Evolutionary conservation across 2,329 filamentous ascomycete genomes (phyloP).

Genomic region (Trichoderma polysporum): DNA sequence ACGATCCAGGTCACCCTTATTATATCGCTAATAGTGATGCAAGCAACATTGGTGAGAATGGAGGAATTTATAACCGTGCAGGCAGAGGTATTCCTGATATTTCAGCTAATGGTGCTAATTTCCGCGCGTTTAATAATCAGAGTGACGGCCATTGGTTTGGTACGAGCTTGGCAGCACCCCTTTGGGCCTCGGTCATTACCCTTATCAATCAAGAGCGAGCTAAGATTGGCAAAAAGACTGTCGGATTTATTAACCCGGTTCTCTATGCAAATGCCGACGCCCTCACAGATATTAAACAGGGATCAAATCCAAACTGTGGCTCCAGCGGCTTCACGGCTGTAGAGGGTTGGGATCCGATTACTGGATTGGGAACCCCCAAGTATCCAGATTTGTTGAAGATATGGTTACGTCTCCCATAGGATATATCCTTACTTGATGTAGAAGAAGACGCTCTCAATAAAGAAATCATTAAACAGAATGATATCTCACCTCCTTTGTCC

Average conservation of each 20-base stretch:
- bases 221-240: slow-evolving; percentile 34
- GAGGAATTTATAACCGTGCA: slow-evolving; percentile 35
- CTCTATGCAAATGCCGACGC: slow-evolving; percentile 37
- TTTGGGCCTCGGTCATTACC: slow-evolving; percentile 26
- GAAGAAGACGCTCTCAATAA: neutral
- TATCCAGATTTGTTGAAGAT: slow-evolving; percentile 19
- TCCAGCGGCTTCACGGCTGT: slow-evolving; percentile 21
- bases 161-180: slow-evolving; percentile 25
- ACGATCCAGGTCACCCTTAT: slow-evolving; percentile 28
- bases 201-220: slow-evolving; percentile 27
- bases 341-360: slow-evolving; percentile 22
- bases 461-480: neutral
- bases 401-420: slow-evolving; percentile 17
- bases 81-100: slow-evolving; percentile 42
- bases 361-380: slow-evolving; percentile 22
- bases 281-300: slow-evolving; percentile 41
- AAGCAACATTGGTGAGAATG: slow-evolving; percentile 34
- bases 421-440: neutral
- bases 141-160: slow-evolving; percentile 20
- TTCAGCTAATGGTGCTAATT: slow-evolving; percentile 51
- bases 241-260: slow-evolving; percentile 44
- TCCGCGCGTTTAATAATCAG: slow-evolving; percentile 26
- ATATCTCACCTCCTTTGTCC: neutral
- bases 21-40: slow-evolving; percentile 33
- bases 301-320: slow-evolving; percentile 40